Conservation (phyloP, 129 eudicot species). For the Mikania micrantha region DNA sequence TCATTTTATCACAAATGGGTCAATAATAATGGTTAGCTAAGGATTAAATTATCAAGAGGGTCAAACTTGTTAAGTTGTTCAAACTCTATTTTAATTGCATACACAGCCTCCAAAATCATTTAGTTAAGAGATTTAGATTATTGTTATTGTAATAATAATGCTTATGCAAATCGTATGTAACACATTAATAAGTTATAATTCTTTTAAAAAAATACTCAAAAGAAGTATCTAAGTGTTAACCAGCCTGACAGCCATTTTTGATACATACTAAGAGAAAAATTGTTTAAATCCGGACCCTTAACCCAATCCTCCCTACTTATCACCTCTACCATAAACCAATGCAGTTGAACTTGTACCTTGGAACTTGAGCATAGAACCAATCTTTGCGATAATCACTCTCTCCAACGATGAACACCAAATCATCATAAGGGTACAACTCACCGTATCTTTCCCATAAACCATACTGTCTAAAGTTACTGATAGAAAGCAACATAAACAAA, state of each 20-base stretch:
- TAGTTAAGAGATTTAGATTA: not conserved
- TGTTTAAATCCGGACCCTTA: not conserved
- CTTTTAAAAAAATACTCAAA: not conserved
- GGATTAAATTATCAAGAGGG: not conserved
- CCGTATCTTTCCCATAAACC: slow-evolving; percentile 60
- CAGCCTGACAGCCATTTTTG: not conserved
- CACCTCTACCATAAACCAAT: not conserved
- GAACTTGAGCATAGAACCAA: slow-evolving; percentile 66
- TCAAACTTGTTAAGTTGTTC: not conserved
- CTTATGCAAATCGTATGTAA: not conserved
- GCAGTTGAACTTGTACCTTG: slow-evolving; percentile 34
- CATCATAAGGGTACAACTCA: slow-evolving; percentile 45
- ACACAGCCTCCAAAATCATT: not conserved
- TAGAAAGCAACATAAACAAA: not conserved
- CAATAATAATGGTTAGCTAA: not conserved
- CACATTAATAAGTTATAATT: not conserved
- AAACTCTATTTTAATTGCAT: not conserved
- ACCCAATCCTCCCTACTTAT: not conserved
- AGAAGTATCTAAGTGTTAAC: not conserved
- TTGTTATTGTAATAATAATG: not conserved
- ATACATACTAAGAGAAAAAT: not conserved
- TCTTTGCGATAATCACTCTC: slow-evolving; percentile 43
- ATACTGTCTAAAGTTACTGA: slow-evolving; percentile 59
- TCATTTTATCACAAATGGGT: not conserved
- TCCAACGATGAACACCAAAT: slow-evolving; percentile 48